Percentiles rank a stretch among this genome's conserved stretches.
phyloP scores from a whole-genome alignment of 768 basidiomycete genomes.

The Mrakia hoshinonis region DNA sequence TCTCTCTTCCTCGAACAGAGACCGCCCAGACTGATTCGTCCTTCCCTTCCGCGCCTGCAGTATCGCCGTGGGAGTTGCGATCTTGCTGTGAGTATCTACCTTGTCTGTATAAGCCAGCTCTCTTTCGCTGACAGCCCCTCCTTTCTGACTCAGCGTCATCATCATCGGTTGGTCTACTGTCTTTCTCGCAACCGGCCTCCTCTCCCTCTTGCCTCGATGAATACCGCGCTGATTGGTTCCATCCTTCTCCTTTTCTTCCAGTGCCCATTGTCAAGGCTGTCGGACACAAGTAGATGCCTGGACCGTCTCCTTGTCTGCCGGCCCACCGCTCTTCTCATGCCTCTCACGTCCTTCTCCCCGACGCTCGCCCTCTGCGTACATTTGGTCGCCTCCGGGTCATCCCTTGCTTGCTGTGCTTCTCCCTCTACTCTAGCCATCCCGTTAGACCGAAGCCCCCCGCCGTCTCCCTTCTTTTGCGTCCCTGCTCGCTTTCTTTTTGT shows the following conservation, averaged over 20 bases:
- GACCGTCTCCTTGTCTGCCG: too few species aligned
- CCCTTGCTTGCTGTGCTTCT: neutral
- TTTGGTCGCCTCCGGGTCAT: too few species aligned
- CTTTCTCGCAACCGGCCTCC: neutral
- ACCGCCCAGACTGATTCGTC: neutral
- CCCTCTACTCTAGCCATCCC: neutral
- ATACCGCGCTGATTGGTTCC: neutral
- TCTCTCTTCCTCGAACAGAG: neutral
- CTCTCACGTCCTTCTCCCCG: neutral
- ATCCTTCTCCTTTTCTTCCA: neutral
- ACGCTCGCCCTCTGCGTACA: neutral
- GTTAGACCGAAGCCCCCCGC: neutral
- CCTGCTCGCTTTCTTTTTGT: neutral
- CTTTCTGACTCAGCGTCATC: constrained; percentile 52
- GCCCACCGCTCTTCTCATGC: too few species aligned
- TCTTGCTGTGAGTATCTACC: constrained; percentile 54
- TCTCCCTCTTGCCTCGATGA: neutral
- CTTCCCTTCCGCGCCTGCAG: neutral
- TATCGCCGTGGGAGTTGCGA: constrained; percentile 76
- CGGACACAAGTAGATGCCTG: constrained; percentile 40
- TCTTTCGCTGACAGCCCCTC: neutral
- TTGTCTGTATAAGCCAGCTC: neutral
- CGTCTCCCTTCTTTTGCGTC: neutral
- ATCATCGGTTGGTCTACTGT: constrained; percentile 13
- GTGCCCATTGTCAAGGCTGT: constrained; percentile 88